Conservation (phyloP, 139 green algal genomes). For the Parachlorella kessleri region DNA sequence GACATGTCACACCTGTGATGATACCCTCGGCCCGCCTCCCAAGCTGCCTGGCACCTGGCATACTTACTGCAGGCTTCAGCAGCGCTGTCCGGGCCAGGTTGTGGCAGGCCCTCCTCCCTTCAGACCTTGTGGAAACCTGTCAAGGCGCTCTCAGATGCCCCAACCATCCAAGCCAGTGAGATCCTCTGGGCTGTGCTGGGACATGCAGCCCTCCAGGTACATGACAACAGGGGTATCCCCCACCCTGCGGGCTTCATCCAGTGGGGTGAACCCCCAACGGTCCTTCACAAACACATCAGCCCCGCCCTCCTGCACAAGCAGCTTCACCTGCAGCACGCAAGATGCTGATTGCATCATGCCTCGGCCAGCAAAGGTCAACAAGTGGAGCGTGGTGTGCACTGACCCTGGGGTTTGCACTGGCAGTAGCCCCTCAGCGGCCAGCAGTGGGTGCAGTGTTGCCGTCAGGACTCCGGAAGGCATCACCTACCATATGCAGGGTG, state of each 20-base stretch:
- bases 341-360: too few species aligned
- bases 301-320: constrained; percentile 42
- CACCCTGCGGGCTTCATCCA: constrained; percentile 54
- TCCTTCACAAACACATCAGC: constrained; percentile 26
- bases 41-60: neutral
- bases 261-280: constrained; percentile 49
- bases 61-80: too few species aligned
- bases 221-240: constrained; percentile 15
- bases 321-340: neutral
- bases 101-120: neutral
- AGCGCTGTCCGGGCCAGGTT: too few species aligned
- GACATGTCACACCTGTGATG: too few species aligned
- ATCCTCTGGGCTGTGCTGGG: neutral
- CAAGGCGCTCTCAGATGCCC: neutral
- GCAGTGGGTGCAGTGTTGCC: too few species aligned
- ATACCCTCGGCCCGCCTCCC: neutral
- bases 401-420: too few species aligned
- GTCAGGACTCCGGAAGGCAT: too few species aligned
- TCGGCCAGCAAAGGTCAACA: too few species aligned
- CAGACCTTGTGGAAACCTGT: neutral
- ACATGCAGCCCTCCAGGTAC: neutral
- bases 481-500: too few species aligned
- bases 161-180: neutral
- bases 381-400: too few species aligned
- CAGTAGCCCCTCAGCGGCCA: too few species aligned